phyloP scores from a whole-genome alignment of 2,329 filamentous ascomycete genomes.

The Alternaria arborescens region DNA sequence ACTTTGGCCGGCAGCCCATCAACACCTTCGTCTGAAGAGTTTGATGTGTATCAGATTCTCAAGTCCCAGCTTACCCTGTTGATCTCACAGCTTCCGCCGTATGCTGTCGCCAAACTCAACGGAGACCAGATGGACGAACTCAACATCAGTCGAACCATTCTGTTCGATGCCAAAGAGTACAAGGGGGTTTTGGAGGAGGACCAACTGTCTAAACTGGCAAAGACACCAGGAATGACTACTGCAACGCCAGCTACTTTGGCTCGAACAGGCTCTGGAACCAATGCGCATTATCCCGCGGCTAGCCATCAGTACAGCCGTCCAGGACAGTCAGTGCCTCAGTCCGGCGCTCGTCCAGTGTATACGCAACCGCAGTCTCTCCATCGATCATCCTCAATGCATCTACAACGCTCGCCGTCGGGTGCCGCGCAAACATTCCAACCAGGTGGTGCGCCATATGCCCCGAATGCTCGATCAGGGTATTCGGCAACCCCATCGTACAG shows the following conservation, averaged over 20 bases:
- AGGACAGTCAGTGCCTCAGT: constrained; percentile 34
- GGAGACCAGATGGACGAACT: constrained; percentile 85
- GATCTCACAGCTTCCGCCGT: constrained; percentile 79
- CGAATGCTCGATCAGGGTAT: constrained; percentile 38
- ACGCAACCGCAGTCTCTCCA: constrained; percentile 47
- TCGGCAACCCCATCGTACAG: constrained; percentile 39
- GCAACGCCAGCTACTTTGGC: constrained; percentile 40
- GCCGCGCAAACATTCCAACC: constrained; percentile 41
- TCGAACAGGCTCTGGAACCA: constrained; percentile 37
- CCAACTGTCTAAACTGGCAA: constrained; percentile 61
- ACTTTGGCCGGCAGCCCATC: constrained; percentile 65
- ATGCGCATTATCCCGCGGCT: constrained; percentile 40
- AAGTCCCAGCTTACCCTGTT: constrained; percentile 78
- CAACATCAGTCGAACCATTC: constrained; percentile 79
- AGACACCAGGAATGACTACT: constrained; percentile 46
- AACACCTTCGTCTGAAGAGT: constrained; percentile 69
- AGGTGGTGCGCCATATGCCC: constrained; percentile 38
- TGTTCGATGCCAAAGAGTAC: constrained; percentile 76
- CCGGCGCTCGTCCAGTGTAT: constrained; percentile 43
- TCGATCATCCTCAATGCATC: constrained; percentile 49
- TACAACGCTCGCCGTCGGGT: constrained; percentile 46
- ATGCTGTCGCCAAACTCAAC: constrained; percentile 84
- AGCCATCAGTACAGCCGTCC: constrained; percentile 46
- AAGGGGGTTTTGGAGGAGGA: constrained; percentile 86
- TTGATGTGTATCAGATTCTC: constrained; percentile 73